Conservation (phyloP, 495 filamentous ascomycete species). For the Delitschia confertaspora region DNA sequence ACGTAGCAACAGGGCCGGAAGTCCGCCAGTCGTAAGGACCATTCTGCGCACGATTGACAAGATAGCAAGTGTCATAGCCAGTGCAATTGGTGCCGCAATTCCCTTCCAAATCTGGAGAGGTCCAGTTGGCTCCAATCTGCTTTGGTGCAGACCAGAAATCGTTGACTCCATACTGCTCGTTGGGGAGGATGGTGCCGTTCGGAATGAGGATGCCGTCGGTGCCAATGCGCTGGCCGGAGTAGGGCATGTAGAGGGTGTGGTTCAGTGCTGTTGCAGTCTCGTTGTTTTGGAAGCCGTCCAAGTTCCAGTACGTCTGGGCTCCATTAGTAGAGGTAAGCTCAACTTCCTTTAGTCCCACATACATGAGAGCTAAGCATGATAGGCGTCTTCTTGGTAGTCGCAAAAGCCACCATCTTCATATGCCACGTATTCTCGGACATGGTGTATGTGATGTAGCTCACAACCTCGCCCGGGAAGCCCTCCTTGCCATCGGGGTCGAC, state of each 20-base stretch:
- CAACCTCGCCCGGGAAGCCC: slow-evolving; percentile 72
- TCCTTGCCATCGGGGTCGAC: slow-evolving; percentile 59
- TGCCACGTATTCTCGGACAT: slow-evolving; percentile 34
- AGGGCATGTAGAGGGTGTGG: slow-evolving; percentile 60
- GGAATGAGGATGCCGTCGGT: slow-evolving; percentile 71
- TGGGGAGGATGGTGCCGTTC: slow-evolving; percentile 61
- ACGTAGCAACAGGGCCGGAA: slow-evolving; percentile 50
- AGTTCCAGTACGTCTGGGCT: slow-evolving; percentile 71
- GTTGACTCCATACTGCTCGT: slow-evolving; percentile 48
- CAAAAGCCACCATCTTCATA: slow-evolving; percentile 33
- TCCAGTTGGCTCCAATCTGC: slow-evolving; percentile 61
- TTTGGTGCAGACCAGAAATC: slow-evolving; percentile 68
- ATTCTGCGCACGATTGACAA: slow-evolving; percentile 38
- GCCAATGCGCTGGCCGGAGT: slow-evolving; percentile 58
- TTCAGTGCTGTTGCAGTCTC: slow-evolving; percentile 57
- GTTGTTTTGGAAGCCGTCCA: slow-evolving; percentile 59
- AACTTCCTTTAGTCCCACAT: too few relatives aligned
- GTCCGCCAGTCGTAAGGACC: slow-evolving; percentile 52
- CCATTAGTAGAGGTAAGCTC: background rate
- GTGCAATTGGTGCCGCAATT: slow-evolving; percentile 57
- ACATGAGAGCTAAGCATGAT: slow-evolving; percentile 50
- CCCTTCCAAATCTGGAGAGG: slow-evolving; percentile 42
- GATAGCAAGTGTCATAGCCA: slow-evolving; percentile 52
- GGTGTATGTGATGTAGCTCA: slow-evolving; percentile 69
- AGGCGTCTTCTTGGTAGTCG: slow-evolving; percentile 44